Base-by-base conservation (phyloP, 148 eudicot species). In the Pouteria glomerata region DNA sequence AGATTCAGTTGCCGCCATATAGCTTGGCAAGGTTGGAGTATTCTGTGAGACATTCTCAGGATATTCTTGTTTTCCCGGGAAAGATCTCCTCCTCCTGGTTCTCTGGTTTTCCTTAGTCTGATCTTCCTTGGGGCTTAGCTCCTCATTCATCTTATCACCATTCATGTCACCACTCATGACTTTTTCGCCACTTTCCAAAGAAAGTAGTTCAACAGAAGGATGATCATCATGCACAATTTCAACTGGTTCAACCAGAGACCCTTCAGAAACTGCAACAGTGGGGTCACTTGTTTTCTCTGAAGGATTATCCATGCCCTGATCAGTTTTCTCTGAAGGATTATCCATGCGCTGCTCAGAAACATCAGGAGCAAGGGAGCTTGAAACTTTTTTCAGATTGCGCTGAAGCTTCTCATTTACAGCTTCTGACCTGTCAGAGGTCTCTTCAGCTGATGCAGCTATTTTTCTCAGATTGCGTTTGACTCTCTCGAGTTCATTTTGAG, bases 1-100 rank as follows among this genome's bases (percentile, higher is more conserved):
- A 70, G 92, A 88, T 83, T 75, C 71, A 44, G 92, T 88, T 19
- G 85, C 92, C n/a, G 84, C 85, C 92, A 88, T 88, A 68, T 88
- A 88, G 74, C 92, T 88, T 53, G 92, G 92, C 84, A 83, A 21
- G 8, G 77, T 81, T 55, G 82, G 85, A 10, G 82, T 65, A 18
- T 87, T 87, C 75, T 85, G 88, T 29, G 84, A 74, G 14, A 82
- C 68, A 68, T 80, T 85, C 74, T 85, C 91, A 12, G 83, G 42
- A 78, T 73, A 78, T 69, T 88, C 92, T 50, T 79, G 89, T 77
- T 83, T 88, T 60, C 73, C 79, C 35, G 92, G 82, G 19, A 85
- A 75, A 42, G 92, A 83, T 55, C 64, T 85, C 79, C 87, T 82
- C 78, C 85, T 79, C 74, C 73, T 50, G 18, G 73, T 70, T 73